Base-by-base conservation (phyloP, 768 basidiomycete genomes). In the Tylopilus intermedius region DNA sequence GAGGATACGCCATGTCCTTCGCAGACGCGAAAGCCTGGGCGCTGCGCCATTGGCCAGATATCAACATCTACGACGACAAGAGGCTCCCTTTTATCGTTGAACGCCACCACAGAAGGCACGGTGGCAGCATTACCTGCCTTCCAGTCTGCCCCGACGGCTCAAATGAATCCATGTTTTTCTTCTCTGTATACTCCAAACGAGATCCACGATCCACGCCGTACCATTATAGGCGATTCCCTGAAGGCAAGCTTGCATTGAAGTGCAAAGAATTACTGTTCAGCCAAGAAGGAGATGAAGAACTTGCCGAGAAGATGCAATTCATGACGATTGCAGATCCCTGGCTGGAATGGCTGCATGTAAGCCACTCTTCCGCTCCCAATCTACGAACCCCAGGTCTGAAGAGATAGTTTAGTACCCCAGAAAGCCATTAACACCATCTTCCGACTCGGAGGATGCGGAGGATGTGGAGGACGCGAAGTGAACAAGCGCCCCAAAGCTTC, bases 31-130 rank as follows among this genome's bases (percentile, higher is more conserved):
- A 47, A 13, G 41, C 21, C 21, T 51, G 54, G 50, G 54, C 50
- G 4, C 15, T 39, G 13, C 46, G 54, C 10, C 54, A 51, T 35
- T 48, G 47, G 49, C 54, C 54, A 4, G 50, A 56, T 27, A 48
- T 56, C 21, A 4, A 56, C 41, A 40, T 56, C 8, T 32, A 56
- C n/a, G 18, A 55, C 18, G 55, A 49, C 8, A 45, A 18, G 13
- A 27, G 13, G 10, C 38, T 48, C n/a, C 37, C 47, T 27, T 18
- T 13, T 13, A 48, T 48, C 37, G 10, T 48, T n/a, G 2, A 27
- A 39, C 47, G 27, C n/a, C 9, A 39, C 6, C 26, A 48, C 2
- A 39, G n/a, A 21, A 26, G 2, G 9, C 24, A 2, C 11, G 47
- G 47, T 8, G 47, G 47, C 10, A 29, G 29, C 13, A 18, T 48